Evolutionary conservation across 2,329 filamentous ascomycete genomes (phyloP), one percentile per base, ranked within the genome.

Genomic region (Myotisia sp.): DNA sequence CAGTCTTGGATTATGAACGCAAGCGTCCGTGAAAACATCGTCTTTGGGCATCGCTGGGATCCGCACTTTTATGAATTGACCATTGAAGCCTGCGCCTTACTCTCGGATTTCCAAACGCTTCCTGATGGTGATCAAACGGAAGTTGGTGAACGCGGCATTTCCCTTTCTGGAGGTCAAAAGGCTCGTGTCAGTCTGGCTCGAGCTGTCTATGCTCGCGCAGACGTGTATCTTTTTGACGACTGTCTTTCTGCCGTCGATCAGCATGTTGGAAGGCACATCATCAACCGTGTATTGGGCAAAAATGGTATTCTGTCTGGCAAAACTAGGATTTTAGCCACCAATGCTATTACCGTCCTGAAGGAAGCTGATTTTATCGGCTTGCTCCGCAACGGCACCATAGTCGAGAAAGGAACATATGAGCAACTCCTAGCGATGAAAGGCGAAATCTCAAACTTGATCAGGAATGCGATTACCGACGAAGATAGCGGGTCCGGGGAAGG

Each of bases 1-100:
- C 76, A 82, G 49, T 67, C 85, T 13, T 98, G 92, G 90, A 81
- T 98, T 34, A 87, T 95, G 76, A 98, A 98, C 52, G 90, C 90
- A 6, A 92, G 82, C 19, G 86, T 98, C 37, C 83, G 85, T 48
- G 90, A 98, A 52, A 98, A 98, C 52, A 93, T 98, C 46, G 68
- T 94, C 3, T 98, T 98, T 51, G 90, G 90, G 2, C 85, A 98
- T 59, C 77, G 83, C 29, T 94, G 81, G 66, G 87, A 98, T 56
- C 77, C 86, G 4, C 71, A 78, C 19, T 98, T 98, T 58, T 98
- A 98, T 59, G 83, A 95, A 37, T 77, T 81, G 50, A 94, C 87
- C 0, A 68, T 98, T 33, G 77, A 83, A 52, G 87, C 90, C 26
- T 98, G 92, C 54, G 90, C 90, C 29, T 66, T 98, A 21, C 52